phyloP scores from a whole-genome alignment of 2,329 filamentous ascomycete genomes.

The Talaromyces sp. region DNA sequence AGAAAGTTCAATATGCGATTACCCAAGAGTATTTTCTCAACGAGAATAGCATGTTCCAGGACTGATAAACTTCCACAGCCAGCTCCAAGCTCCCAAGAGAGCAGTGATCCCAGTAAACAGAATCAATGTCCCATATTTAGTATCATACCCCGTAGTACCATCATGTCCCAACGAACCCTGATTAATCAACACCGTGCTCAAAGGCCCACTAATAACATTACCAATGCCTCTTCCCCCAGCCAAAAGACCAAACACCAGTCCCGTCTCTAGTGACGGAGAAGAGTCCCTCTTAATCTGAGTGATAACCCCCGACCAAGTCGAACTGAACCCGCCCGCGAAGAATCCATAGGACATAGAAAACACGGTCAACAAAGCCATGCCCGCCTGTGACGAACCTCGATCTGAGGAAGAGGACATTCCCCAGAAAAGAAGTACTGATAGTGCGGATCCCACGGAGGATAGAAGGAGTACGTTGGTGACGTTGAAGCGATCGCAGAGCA shows the following conservation, averaged over 20 bases:
- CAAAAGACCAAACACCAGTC: constrained; percentile 37
- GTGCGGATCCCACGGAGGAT: constrained; percentile 58
- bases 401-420: constrained; percentile 53
- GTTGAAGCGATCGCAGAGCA: constrained; percentile 34
- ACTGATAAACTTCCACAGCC: constrained; percentile 30
- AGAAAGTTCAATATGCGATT: neutral
- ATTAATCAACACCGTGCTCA: constrained; percentile 58
- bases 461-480: constrained; percentile 42
- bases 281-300: constrained; percentile 53
- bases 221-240: constrained; percentile 38
- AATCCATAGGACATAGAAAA: constrained; percentile 67
- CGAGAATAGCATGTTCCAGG: constrained; percentile 8
- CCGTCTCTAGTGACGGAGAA: constrained; percentile 32
- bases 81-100: constrained; percentile 47
- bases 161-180: constrained; percentile 40
- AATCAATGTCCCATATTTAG: constrained; percentile 57
- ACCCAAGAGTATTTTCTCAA: neutral
- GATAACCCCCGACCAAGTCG: constrained; percentile 61
- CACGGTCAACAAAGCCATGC: constrained; percentile 57
- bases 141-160: constrained; percentile 51
- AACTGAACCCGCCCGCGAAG: constrained; percentile 66
- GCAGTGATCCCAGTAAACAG: constrained; percentile 61
- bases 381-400: constrained; percentile 23
- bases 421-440: constrained; percentile 65
- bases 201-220: constrained; percentile 50